Percentiles rank a stretch among this genome's conserved stretches.
These are phyloP conservation scores for Fusarium austroafricanum DNA, from an alignment of 2,329 filamentous ascomycete species.

Conservation along the genomic window DNA sequence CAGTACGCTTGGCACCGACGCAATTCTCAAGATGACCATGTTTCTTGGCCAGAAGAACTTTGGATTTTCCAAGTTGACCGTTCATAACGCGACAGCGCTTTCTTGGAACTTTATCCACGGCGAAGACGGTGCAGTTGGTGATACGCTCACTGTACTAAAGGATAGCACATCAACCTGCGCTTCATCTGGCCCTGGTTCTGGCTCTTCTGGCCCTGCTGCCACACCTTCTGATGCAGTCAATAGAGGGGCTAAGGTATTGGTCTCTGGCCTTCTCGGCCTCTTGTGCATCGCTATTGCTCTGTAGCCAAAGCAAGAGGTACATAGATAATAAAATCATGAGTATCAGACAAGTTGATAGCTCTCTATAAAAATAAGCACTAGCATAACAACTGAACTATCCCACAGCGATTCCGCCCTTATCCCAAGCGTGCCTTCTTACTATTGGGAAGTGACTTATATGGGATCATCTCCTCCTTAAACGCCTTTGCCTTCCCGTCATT, in stretches of 20 bases:
- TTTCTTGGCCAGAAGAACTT: not conserved
- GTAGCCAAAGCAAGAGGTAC: no score
- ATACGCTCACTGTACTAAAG: not conserved
- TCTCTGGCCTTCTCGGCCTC: no score
- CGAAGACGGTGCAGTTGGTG: rapidly evolving
- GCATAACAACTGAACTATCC: no score
- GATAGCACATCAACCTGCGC: not conserved
- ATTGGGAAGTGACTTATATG: constrained; percentile 1
- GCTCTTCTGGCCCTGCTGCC: not conserved
- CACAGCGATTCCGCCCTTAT: not conserved
- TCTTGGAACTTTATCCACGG: constrained; percentile 1
- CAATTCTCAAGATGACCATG: not conserved
- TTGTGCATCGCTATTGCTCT: no score
- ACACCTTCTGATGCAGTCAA: not conserved
- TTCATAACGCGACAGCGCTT: not conserved
- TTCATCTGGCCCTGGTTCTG: not conserved
- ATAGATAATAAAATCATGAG: no score
- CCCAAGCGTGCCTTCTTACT: constrained; percentile 1
- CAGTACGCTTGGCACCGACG: not conserved
- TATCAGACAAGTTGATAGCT: no score
- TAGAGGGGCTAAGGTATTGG: not conserved
- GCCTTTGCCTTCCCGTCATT: constrained; percentile 1
- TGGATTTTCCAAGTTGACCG: constrained; percentile 4
- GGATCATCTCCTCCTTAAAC: not conserved
- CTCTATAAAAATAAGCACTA: no score